A percentile compares a stretch with the other conserved stretches of the same genome.
Conservation (phyloP, 2,329 filamentous ascomycete species). For the Beauveria scarabaeidicola region DNA sequence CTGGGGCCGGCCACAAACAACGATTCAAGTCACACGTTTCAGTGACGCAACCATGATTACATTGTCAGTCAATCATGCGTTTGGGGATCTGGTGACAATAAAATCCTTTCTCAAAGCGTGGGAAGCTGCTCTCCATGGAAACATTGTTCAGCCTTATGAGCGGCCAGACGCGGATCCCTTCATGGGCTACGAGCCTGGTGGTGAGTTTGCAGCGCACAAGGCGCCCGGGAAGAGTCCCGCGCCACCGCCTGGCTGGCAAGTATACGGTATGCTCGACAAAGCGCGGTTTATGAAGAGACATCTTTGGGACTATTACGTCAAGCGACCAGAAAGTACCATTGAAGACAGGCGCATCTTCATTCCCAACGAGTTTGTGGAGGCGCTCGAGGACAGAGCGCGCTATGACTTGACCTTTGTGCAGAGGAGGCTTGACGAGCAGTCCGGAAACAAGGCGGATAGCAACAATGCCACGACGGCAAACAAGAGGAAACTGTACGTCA, state of each 20-base stretch:
- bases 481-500: not conserved
- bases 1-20: not conserved
- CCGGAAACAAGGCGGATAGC: not conserved
- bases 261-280: not conserved
- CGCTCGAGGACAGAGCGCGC: not conserved
- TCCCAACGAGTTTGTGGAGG: not conserved
- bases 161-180: not conserved
- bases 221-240: not conserved
- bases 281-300: not conserved
- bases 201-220: not conserved
- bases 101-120: not conserved
- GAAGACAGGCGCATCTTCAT: not conserved
- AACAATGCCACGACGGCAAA: not conserved
- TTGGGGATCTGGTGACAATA: not conserved
- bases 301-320: not conserved
- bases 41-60: not conserved
- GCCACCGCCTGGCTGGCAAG: not conserved
- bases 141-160: not conserved
- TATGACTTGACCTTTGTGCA: not conserved
- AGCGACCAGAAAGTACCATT: not conserved
- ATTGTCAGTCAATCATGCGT: not conserved
- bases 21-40: not conserved
- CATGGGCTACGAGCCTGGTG: not conserved
- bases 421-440: not conserved
- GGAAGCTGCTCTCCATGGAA: not conserved